phyloP scores from a whole-genome alignment of 257 asterid species.

The Lycium ferocissimum region DNA sequence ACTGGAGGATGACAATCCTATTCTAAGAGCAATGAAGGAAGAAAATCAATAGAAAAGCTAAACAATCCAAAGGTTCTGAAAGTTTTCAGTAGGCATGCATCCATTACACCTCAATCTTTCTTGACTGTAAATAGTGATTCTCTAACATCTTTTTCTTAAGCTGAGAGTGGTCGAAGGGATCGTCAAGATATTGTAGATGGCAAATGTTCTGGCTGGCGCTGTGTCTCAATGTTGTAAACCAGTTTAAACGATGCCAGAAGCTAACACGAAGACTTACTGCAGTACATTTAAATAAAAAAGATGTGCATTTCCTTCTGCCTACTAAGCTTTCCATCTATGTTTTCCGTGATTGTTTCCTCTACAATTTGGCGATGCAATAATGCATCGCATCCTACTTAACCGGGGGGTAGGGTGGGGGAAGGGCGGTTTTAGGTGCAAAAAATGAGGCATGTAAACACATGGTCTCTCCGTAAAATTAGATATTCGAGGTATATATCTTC shows the following conservation, averaged over 20 bases:
- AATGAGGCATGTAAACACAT: no score
- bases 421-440: no score
- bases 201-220: background rate
- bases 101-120: background rate
- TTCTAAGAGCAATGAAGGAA: conserved; percentile 50
- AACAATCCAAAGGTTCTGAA: background rate
- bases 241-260: background rate
- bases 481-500: no score
- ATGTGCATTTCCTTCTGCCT: conserved; percentile 5
- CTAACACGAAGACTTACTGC: background rate
- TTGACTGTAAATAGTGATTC: background rate
- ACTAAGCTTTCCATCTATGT: background rate
- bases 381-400: background rate
- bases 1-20: conserved; percentile 47
- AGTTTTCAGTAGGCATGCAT: background rate
- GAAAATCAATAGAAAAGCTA: conserved; percentile 34
- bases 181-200: background rate
- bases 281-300: background rate
- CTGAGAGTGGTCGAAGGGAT: background rate
- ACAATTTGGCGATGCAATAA: background rate
- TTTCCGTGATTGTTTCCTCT: background rate
- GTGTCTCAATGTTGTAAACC: background rate
- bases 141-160: background rate
- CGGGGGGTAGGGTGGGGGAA: background rate
- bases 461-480: no score